phyloP scores from a whole-genome alignment of 306 rosid species.

The Malus orientalis region DNA sequence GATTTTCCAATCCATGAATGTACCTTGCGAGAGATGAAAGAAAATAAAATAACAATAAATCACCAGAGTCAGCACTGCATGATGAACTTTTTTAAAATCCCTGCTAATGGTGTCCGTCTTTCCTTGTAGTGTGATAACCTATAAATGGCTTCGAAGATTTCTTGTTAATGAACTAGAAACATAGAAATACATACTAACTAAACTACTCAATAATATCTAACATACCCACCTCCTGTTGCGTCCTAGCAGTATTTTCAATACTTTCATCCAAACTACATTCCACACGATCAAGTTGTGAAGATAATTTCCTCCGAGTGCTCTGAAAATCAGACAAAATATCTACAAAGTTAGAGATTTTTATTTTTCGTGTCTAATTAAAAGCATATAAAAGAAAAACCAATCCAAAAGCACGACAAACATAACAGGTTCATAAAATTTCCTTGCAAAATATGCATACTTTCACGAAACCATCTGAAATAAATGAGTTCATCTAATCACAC shows the following conservation, averaged over 20 bases:
- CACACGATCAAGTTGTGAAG: constrained; percentile 45
- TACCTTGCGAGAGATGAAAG: constrained; percentile 1
- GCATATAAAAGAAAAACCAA: background rate
- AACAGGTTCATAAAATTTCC: constrained; percentile 1
- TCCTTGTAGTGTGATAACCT: constrained; percentile 51
- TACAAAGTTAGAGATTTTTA: constrained; percentile 9
- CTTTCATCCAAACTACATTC: constrained; percentile 55
- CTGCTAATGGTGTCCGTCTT: constrained; percentile 33
- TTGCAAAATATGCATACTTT: constrained; percentile 4
- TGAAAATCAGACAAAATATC: constrained; percentile 27
- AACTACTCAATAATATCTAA: constrained; percentile 3
- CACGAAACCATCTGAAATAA: background rate
- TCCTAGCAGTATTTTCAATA: constrained; percentile 31
- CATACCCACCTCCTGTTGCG: constrained; percentile 52
- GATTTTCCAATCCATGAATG: constrained; percentile 6
- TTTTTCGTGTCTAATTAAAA: background rate
- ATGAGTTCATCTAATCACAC: background rate
- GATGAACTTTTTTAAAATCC: constrained; percentile 40
- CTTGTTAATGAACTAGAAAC: background rate
- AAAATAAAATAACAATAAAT: constrained; percentile 11
- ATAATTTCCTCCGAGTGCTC: constrained; percentile 56
- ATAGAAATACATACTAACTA: background rate
- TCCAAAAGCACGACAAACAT: background rate
- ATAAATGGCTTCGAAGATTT: constrained; percentile 11
- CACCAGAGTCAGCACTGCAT: constrained; percentile 59